Evolutionary conservation across 495 filamentous ascomycete species (phyloP), one percentile per base, ranked within the genome.

Genomic region (Pseudomonodictys pantanalensis): DNA sequence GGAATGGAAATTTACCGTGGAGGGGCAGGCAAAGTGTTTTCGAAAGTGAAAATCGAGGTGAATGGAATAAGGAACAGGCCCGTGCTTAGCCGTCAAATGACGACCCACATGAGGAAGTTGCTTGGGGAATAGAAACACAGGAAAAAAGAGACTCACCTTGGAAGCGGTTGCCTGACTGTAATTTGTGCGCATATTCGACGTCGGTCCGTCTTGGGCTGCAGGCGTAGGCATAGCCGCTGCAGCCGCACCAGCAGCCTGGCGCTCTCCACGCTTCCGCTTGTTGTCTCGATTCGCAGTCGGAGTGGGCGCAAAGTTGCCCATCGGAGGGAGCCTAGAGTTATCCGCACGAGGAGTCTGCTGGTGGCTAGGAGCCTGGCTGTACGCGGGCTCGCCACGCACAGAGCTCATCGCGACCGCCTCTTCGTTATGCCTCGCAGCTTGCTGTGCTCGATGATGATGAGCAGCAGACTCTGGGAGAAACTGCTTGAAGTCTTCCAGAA

Each of bases 401-500:
- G 81, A 84, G 60, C 82, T 86, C 45, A 83, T 71, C 48, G 82
- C 79, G 41, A 80, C 82, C 11, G 77, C 80, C 56, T 90, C 87
- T 60, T 89, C 89, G 67, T 84, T 79, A 48, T 76, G 73, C 12
- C 84, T 83, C 56, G 86, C 80, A 52, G 84, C 85, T 51, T 67
- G 64, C 26, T 65, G 62, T 60, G 86, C 85, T 73, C 89, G 90
- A 47, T 86, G 90, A 47, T 86, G 89, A 68, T 89, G 91, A 30
- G 93, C 92, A 11, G 95, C 92, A 60, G 93, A 95, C 72, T 99
- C 95, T 1, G 95, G 95, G 18, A 99, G 78, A 60, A 99, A 99
- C 70, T 99, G 95, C 70, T 99, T 99, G 72, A 99, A 99, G 67
- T 97, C 95, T 72, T 97, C 92, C 18, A 99, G 72, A 7, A 99